A percentile compares a stretch with the other conserved stretches of the same genome.
Conservation (phyloP, 1,284 basidiomycete species). For the Ganoderma boninense region DNA sequence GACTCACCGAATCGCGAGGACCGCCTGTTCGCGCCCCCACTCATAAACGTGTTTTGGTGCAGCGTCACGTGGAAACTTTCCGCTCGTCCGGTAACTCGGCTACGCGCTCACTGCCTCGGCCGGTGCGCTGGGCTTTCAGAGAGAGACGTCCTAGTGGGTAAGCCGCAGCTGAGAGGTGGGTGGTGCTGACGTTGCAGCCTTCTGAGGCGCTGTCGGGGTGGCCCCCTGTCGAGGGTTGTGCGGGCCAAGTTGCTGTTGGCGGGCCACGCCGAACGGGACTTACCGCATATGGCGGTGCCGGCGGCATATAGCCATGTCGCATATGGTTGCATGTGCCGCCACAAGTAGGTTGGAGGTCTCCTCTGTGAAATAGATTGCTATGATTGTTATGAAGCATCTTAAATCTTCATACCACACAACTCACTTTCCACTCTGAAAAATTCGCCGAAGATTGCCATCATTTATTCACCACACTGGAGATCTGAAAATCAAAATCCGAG, state of each 20-base stretch:
- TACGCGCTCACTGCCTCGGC: slow-evolving; percentile 8
- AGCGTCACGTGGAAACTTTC: slow-evolving; percentile 4
- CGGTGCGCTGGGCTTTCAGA: not conserved
- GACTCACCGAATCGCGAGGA: slow-evolving; percentile 24
- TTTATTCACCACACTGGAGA: no score
- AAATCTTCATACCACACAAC: no score
- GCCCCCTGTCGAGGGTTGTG: not conserved
- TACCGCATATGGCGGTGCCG: slow-evolving; percentile 9
- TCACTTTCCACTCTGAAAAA: no score
- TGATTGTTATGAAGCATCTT: no score
- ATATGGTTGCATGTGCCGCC: no score
- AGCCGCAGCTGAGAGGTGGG: not conserved
- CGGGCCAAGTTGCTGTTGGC: not conserved
- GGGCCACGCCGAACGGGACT: not conserved
- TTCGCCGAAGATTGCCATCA: no score
- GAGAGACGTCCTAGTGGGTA: not conserved
- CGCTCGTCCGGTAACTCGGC: not conserved
- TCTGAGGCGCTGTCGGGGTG: not conserved
- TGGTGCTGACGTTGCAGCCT: not conserved
- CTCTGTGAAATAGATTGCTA: no score
- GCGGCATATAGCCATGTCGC: slow-evolving; percentile 5
- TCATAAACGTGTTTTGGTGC: slow-evolving; percentile 15
- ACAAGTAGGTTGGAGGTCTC: no score
- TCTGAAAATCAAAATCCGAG: no score
- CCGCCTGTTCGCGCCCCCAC: slow-evolving; percentile 22